Evolutionary conservation across 805 yeast species (phyloP).

Genomic region (Hanseniaspora nectarophila): DNA sequence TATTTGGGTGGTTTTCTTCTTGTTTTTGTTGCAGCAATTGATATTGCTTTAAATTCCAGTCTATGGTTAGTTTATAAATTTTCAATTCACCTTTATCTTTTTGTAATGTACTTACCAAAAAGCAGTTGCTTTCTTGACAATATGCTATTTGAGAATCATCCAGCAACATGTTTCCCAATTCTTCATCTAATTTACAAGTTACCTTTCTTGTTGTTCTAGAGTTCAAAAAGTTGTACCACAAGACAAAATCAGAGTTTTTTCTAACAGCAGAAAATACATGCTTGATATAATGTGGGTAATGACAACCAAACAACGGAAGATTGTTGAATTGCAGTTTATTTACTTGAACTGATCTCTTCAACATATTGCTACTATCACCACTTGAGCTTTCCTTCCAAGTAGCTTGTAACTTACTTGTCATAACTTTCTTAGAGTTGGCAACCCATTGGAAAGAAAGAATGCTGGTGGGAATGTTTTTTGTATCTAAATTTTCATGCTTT

Average conservation of each 20-base stretch:
- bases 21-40: slow-evolving; percentile 12
- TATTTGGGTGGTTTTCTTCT: slow-evolving; percentile 15
- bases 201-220: slow-evolving; percentile 30
- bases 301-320: slow-evolving; percentile 27
- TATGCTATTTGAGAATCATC: slow-evolving; percentile 27
- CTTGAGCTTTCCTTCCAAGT: slow-evolving; percentile 2
- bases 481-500: slow-evolving; percentile 16
- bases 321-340: slow-evolving; percentile 27
- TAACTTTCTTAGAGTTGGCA: slow-evolving; percentile 30
- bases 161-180: slow-evolving; percentile 24
- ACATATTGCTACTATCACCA: neutral
- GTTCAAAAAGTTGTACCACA: slow-evolving; percentile 31
- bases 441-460: slow-evolving; percentile 35
- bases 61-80: slow-evolving; percentile 25
- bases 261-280: slow-evolving; percentile 29
- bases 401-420: slow-evolving; percentile 16
- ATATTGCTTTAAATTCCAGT: slow-evolving; percentile 24
- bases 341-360: slow-evolving; percentile 11
- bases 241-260: slow-evolving; percentile 28
- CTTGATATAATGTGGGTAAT: slow-evolving; percentile 30
- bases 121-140: slow-evolving; percentile 25
- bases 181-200: slow-evolving; percentile 23
- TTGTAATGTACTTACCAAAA: slow-evolving; percentile 25
- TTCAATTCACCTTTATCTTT: slow-evolving; percentile 21
- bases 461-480: slow-evolving; percentile 29